phyloP scores from a whole-genome alignment of 2,329 filamentous ascomycete genomes.

The Ophiosphaerella narmari region DNA sequence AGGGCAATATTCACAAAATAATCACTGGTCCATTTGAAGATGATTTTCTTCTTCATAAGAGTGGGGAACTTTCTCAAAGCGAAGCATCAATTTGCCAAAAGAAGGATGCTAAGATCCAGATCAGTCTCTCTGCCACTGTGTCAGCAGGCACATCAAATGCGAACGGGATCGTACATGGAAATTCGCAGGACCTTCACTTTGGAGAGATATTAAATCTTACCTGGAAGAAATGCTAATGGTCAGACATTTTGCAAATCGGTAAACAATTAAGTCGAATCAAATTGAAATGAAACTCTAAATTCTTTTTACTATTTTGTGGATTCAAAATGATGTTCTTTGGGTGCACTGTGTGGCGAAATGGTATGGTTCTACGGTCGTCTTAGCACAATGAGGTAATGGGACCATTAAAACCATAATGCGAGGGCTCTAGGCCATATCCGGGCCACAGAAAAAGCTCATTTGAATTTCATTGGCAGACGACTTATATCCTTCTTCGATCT shows the following conservation, averaged over 20 bases:
- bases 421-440: no score
- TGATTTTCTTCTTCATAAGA: constrained; percentile 31
- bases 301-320: no score
- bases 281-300: background rate
- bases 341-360: no score
- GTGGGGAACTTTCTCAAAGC: constrained; percentile 25
- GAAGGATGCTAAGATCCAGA: constrained; percentile 26
- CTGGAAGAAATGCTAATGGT: constrained; percentile 29
- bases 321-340: no score
- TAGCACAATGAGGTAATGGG: no score
- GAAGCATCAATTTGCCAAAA: constrained; percentile 29
- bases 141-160: constrained; percentile 9
- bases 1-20: constrained; percentile 33
- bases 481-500: no score
- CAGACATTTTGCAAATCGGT: background rate
- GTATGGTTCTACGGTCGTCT: no score
- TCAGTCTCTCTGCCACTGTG: constrained; percentile 28
- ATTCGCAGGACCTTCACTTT: constrained; percentile 19
- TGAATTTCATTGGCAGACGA: no score
- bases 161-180: constrained; percentile 19
- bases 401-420: no score
- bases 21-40: constrained; percentile 24
- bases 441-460: no score
- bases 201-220: constrained; percentile 26
- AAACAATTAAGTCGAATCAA: background rate